Evolutionary conservation across 768 basidiomycete species (phyloP).

Genomic region (Pulveroboletus sp.): DNA sequence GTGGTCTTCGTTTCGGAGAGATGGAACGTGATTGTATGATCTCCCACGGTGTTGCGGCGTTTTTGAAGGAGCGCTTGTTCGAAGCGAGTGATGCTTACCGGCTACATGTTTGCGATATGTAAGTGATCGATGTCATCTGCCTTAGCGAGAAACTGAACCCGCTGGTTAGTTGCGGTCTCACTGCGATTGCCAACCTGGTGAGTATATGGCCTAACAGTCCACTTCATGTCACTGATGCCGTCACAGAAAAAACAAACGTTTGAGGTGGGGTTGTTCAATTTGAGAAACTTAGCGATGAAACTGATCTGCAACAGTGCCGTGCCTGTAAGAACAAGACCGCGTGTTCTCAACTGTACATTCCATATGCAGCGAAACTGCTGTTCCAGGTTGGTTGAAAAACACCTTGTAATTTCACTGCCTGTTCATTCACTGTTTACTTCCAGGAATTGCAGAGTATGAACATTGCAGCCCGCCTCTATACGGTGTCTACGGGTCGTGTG

Average conservation of each 20-base stretch:
- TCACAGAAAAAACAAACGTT: slow-evolving; percentile 94
- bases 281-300: slow-evolving; percentile 1
- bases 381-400: slow-evolving; percentile 69
- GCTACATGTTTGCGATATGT: slow-evolving; percentile 96
- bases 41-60: slow-evolving; percentile 96
- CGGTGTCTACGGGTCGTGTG: slow-evolving; percentile 82
- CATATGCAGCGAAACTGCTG: slow-evolving; percentile 93
- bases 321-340: slow-evolving; percentile 97
- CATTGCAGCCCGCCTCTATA: slow-evolving; percentile 83
- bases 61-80: slow-evolving; percentile 95
- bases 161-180: slow-evolving; percentile 75
- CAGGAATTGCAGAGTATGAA: slow-evolving; percentile 96
- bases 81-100: slow-evolving; percentile 92
- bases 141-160: slow-evolving; percentile 7
- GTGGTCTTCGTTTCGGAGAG: slow-evolving; percentile 99
- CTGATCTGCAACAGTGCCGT: slow-evolving; percentile 55
- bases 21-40: slow-evolving; percentile 99
- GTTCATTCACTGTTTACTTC: not conserved
- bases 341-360: slow-evolving; percentile 86
- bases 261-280: slow-evolving; percentile 47
- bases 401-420: not conserved
- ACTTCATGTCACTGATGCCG: slow-evolving; percentile 10
- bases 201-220: slow-evolving; percentile 30
- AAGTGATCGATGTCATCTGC: slow-evolving; percentile 31
- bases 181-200: slow-evolving; percentile 94